A percentile compares a stretch with the other conserved stretches of the same genome.
Evolutionary conservation across 2,329 filamentous ascomycete species (phyloP).

Genomic region (Didymella segeticola): DNA sequence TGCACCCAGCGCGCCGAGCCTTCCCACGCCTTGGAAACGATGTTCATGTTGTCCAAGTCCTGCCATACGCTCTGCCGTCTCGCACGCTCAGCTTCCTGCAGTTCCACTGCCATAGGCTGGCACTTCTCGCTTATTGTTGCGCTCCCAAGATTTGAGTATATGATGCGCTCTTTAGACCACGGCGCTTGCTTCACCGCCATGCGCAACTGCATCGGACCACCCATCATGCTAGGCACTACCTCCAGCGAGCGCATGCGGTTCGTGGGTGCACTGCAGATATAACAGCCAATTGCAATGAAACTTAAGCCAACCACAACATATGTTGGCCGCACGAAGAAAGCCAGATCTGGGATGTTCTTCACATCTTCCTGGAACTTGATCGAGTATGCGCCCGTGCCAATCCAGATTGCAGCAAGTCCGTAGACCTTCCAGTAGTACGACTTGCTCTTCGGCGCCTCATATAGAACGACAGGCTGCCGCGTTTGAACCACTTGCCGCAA

Average conservation of each 20-base stretch:
- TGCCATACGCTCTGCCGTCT: slow-evolving; percentile 34
- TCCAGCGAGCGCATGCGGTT: slow-evolving; percentile 40
- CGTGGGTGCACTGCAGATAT: slow-evolving; percentile 41
- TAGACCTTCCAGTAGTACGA: slow-evolving; percentile 42
- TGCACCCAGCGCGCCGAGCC: slow-evolving; percentile 40
- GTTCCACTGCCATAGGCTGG: slow-evolving; percentile 37
- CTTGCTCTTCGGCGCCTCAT: slow-evolving; percentile 36
- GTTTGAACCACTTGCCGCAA: slow-evolving; percentile 41
- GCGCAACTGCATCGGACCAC: slow-evolving; percentile 40
- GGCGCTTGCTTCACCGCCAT: slow-evolving; percentile 36
- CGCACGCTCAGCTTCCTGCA: slow-evolving; percentile 40
- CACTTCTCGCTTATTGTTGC: slow-evolving; percentile 43
- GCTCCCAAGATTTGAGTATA: slow-evolving; percentile 38
- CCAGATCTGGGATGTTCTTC: slow-evolving; percentile 35
- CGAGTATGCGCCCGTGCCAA: slow-evolving; percentile 38
- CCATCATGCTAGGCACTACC: slow-evolving; percentile 38
- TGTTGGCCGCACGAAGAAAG: slow-evolving; percentile 42
- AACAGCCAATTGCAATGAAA: slow-evolving; percentile 40
- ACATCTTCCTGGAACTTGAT: slow-evolving; percentile 43
- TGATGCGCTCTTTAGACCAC: slow-evolving; percentile 35
- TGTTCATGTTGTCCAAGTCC: slow-evolving; percentile 35
- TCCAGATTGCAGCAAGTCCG: slow-evolving; percentile 31
- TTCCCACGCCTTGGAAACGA: slow-evolving; percentile 34
- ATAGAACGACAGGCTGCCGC: slow-evolving; percentile 42
- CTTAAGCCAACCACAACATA: slow-evolving; percentile 42